Conservation (phyloP, 2,329 filamentous ascomycete genomes). For the Cytospora chrysosperma region DNA sequence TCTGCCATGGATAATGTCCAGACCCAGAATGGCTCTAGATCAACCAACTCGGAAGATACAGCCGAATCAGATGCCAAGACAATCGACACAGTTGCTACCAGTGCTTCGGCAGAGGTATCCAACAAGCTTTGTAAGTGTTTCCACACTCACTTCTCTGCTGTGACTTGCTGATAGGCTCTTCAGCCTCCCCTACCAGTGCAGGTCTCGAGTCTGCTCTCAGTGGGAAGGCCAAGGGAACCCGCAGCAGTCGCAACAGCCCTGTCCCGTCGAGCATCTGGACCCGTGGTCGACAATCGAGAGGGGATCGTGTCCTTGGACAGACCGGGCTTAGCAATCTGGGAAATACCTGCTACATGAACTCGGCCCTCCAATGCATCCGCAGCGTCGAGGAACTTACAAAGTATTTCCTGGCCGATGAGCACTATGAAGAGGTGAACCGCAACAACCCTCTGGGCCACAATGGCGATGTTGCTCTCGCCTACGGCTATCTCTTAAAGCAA, state of each 20-base stretch:
- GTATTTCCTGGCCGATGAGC: slow-evolving; percentile 78
- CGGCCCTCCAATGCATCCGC: slow-evolving; percentile 88
- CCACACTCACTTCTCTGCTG: slow-evolving; percentile 5
- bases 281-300: slow-evolving; percentile 69
- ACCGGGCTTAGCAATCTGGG: slow-evolving; percentile 87
- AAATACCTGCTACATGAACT: slow-evolving; percentile 99
- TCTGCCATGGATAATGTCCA: slow-evolving; percentile 7
- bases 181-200: slow-evolving; percentile 27
- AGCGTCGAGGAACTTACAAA: slow-evolving; percentile 91
- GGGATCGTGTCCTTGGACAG: slow-evolving; percentile 69
- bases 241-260: slow-evolving; percentile 70
- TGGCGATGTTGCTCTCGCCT: slow-evolving; percentile 83
- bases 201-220: slow-evolving; percentile 1
- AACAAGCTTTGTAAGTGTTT: slow-evolving; percentile 30
- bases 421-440: slow-evolving; percentile 78
- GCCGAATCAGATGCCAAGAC: slow-evolving; percentile 21
- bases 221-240: slow-evolving; percentile 34
- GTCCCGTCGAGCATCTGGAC: slow-evolving; percentile 61
- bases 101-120: slow-evolving; percentile 25
- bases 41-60: slow-evolving; percentile 18
- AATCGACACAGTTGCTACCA: slow-evolving; percentile 22
- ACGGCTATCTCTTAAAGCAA: slow-evolving; percentile 71
- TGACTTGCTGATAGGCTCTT: slow-evolving; percentile 2
- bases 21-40: slow-evolving; percentile 8
- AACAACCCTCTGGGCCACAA: slow-evolving; percentile 83